Conservation (phyloP, 192 early-diverging fungal genomes). For the Coemansia biformis region DNA sequence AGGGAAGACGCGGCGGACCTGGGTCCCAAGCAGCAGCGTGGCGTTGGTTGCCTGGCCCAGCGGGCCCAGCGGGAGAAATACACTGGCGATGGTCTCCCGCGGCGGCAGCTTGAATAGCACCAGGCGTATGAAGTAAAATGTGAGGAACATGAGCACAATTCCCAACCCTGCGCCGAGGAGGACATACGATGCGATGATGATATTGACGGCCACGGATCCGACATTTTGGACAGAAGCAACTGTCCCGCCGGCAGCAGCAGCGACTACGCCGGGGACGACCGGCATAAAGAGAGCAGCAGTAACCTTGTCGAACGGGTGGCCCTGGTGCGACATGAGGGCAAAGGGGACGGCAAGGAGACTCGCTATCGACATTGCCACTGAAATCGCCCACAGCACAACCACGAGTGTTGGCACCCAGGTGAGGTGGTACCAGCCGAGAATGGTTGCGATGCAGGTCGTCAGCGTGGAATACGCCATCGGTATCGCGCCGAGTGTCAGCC, state of each 20-base stretch:
- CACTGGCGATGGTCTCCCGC: conserved; percentile 48
- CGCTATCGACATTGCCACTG: conserved; percentile 30
- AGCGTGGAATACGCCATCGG: conserved; percentile 53
- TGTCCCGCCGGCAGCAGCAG: conserved; percentile 38
- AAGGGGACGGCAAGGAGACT: conserved; percentile 41
- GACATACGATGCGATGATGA: conserved; percentile 43
- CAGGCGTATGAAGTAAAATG: conserved; percentile 49
- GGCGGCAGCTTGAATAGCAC: conserved; percentile 48
- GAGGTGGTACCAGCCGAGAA: conserved; percentile 12
- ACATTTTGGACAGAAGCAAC: conserved; percentile 21
- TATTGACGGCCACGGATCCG: conserved; percentile 6
- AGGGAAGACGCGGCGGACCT: conserved; percentile 30
- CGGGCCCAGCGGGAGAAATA: conserved; percentile 53
- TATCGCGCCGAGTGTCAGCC: conserved; percentile 50
- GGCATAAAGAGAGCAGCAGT: conserved; percentile 51
- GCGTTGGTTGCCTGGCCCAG: conserved; percentile 52
- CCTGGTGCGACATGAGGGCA: conserved; percentile 38
- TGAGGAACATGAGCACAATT: conserved; percentile 40
- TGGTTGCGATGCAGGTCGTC: conserved; percentile 22
- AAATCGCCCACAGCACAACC: conserved; percentile 47
- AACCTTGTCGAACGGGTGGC: conserved; percentile 36
- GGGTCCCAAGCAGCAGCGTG: conserved; percentile 45
- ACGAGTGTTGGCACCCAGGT: conserved; percentile 40
- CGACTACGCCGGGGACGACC: conserved; percentile 50
- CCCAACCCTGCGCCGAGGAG: conserved; percentile 52